These are phyloP conservation scores for Saccharomyces hybrid DNA, from an alignment of 1,139 yeast species.

Conservation along the genomic window DNA sequence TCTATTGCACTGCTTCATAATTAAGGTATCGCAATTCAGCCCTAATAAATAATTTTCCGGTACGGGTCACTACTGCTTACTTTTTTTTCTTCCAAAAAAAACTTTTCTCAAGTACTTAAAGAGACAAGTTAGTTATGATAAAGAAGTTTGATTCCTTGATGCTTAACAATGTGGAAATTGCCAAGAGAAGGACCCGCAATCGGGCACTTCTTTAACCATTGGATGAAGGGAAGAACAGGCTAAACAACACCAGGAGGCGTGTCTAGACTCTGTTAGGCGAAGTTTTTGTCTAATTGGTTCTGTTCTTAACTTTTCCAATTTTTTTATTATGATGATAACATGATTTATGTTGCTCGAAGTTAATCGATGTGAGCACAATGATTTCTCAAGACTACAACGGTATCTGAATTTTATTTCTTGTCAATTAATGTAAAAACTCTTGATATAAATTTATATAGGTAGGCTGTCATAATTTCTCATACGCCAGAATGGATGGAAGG, in stretches of 20 bases:
- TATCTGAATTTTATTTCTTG: slow-evolving; percentile 58
- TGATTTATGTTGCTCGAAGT: slow-evolving; percentile 47
- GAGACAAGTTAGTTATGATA: background rate
- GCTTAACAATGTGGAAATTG: too few species aligned
- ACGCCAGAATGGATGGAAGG: background rate
- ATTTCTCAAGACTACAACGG: slow-evolving; percentile 99
- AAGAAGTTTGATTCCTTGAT: too few species aligned
- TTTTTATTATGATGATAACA: slow-evolving; percentile 39
- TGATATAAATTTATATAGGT: background rate
- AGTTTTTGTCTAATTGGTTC: background rate
- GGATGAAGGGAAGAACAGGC: background rate
- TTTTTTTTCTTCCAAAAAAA: background rate
- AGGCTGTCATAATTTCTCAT: background rate
- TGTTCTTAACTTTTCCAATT: slow-evolving; percentile 3
- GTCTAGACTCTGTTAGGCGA: background rate
- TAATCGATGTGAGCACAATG: slow-evolving; percentile 58
- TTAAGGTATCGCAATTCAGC: background rate
- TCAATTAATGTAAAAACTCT: background rate
- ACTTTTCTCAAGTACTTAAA: background rate
- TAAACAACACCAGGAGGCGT: background rate
- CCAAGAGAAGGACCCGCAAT: too few species aligned
- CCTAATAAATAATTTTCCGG: background rate
- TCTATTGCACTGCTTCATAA: background rate
- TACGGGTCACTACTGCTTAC: background rate
- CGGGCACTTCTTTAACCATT: background rate